phyloP scores from a whole-genome alignment of 768 basidiomycete genomes.

The Tulasnella sp. region DNA sequence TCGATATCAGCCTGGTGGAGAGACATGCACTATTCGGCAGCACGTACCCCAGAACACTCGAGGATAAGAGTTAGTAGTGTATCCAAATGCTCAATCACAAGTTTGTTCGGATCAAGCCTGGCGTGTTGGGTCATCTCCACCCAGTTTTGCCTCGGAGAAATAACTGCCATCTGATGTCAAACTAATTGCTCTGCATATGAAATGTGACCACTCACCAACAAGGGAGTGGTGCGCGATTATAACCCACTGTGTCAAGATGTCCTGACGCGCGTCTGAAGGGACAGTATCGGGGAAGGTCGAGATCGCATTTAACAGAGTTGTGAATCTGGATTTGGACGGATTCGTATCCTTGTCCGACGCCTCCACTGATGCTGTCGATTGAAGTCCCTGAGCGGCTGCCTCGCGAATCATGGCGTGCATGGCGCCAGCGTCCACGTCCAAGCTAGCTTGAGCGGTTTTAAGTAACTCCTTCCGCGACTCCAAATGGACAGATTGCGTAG shows the following conservation, averaged over 20 bases:
- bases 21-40: not conserved
- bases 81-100: slow-evolving; percentile 47
- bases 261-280: slow-evolving; percentile 38
- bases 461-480: not conserved
- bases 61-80: slow-evolving; percentile 44
- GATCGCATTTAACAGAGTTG: slow-evolving; percentile 47
- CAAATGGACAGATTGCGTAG: not conserved
- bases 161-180: slow-evolving; percentile 32
- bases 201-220: slow-evolving; percentile 41
- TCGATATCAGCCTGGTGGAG: not conserved
- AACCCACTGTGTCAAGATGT: slow-evolving; percentile 46
- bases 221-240: slow-evolving; percentile 67
- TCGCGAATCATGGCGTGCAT: slow-evolving; percentile 51
- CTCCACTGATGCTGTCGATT: slow-evolving; percentile 30
- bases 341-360: slow-evolving; percentile 34
- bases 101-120: slow-evolving; percentile 53
- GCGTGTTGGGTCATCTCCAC: slow-evolving; percentile 73
- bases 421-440: slow-evolving; percentile 36
- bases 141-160: slow-evolving; percentile 58
- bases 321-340: slow-evolving; percentile 40
- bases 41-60: slow-evolving; percentile 30
- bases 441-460: slow-evolving; percentile 20
- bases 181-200: not conserved
- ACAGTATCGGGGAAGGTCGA: slow-evolving; percentile 42
- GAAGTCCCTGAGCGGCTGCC: slow-evolving; percentile 42